These are phyloP conservation scores for Sanghuangporus weigelae DNA, from an alignment of 1,284 basidiomycete genomes.

Conservation along the genomic window DNA sequence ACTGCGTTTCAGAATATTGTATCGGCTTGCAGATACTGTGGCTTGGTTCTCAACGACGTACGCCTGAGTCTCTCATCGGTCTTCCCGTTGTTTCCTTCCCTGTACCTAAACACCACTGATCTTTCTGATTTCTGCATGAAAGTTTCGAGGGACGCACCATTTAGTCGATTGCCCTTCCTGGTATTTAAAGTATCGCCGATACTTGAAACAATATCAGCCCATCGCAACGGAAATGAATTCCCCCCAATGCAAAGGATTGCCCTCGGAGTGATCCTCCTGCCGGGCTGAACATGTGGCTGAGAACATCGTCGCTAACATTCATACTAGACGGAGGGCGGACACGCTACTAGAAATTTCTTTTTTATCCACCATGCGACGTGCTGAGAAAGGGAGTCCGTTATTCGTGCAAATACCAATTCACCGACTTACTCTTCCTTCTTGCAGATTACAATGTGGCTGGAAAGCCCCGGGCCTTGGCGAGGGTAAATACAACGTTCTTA, in stretches of 20 bases:
- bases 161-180: neutral
- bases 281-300: neutral
- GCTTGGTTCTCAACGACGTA: neutral
- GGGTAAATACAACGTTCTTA: neutral
- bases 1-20: neutral
- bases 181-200: neutral
- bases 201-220: neutral
- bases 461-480: neutral
- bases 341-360: neutral
- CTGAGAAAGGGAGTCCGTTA: neutral
- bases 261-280: neutral
- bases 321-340: neutral
- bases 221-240: neutral
- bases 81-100: neutral
- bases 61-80: neutral
- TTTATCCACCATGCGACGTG: neutral
- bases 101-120: neutral
- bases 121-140: neutral
- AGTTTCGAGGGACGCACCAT: neutral
- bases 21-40: neutral
- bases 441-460: neutral
- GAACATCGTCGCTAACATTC: neutral
- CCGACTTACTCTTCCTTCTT: neutral
- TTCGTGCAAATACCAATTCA: neutral
- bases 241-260: neutral